Evolutionary conservation across 352 stramenopile genomes (phyloP).

Genomic region (Halophytophthora polymorphica): DNA sequence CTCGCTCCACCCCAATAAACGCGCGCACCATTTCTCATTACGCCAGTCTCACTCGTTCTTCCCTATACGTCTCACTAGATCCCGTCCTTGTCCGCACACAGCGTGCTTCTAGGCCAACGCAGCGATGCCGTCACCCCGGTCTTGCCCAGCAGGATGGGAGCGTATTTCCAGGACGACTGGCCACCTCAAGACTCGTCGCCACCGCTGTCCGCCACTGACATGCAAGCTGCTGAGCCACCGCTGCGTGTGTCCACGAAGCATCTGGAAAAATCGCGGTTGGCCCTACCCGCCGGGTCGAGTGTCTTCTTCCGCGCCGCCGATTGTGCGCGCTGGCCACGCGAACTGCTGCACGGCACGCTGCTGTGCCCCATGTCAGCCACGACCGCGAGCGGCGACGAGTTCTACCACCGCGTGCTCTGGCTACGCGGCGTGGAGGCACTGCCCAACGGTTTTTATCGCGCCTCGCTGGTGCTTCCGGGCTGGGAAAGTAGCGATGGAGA

Average conservation of each 20-base stretch:
- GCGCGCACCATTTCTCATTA: background rate
- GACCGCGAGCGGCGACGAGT: slow-evolving; percentile 8
- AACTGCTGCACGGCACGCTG: slow-evolving; percentile 55
- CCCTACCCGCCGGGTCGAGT: slow-evolving; percentile 32
- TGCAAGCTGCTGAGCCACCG: background rate
- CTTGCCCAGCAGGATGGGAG: too few species aligned
- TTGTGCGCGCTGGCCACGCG: slow-evolving; percentile 42
- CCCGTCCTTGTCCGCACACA: slow-evolving; percentile 34
- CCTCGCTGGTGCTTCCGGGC: slow-evolving; percentile 37
- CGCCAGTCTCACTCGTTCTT: background rate
- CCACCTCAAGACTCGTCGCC: too few species aligned
- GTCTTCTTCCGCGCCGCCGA: slow-evolving; percentile 56
- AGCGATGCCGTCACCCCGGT: background rate
- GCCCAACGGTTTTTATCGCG: slow-evolving; percentile 63
- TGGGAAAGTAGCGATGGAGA: slow-evolving; percentile 14
- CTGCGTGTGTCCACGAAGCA: slow-evolving; percentile 11
- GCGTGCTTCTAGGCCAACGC: slow-evolving; percentile 14
- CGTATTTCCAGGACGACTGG: too few species aligned
- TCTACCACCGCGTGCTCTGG: slow-evolving; percentile 68
- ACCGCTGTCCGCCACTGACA: background rate
- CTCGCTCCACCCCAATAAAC: background rate
- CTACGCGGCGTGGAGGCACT: slow-evolving; percentile 60
- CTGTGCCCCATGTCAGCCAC: slow-evolving; percentile 12
- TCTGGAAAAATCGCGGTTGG: slow-evolving; percentile 24
- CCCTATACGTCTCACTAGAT: slow-evolving; percentile 28